A percentile compares a stretch with the other conserved stretches of the same genome.
These are phyloP conservation scores for Tympanopsis confertula DNA, from an alignment of 2,329 filamentous ascomycete species.

Conservation along the genomic window DNA sequence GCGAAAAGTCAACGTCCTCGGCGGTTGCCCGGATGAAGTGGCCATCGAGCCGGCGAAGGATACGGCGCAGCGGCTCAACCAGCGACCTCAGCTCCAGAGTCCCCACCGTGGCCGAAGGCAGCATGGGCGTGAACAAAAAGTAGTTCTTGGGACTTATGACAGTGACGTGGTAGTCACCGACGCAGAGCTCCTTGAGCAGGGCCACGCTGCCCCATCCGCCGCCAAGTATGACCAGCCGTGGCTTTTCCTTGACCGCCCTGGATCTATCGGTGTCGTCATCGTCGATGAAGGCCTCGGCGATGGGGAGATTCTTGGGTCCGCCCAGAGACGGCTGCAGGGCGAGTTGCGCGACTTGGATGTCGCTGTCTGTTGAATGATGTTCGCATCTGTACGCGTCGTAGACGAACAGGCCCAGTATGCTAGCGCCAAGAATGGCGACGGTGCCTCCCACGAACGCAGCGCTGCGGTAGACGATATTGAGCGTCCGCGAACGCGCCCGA, in stretches of 20 bases:
- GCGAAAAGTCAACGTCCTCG: slow-evolving; percentile 80
- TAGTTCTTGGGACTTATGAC: slow-evolving; percentile 92
- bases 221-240: slow-evolving; percentile 80
- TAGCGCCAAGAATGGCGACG: slow-evolving; percentile 54
- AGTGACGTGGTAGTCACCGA: slow-evolving; percentile 89
- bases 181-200: slow-evolving; percentile 76
- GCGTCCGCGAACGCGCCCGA: slow-evolving; percentile 32
- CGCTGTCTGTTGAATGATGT: slow-evolving; percentile 51
- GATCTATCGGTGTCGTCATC: slow-evolving; percentile 71
- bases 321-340: slow-evolving; percentile 72
- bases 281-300: slow-evolving; percentile 77
- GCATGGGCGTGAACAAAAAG: slow-evolving; percentile 96
- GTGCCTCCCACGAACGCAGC: slow-evolving; percentile 68
- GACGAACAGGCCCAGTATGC: slow-evolving; percentile 75
- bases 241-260: slow-evolving; percentile 70
- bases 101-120: slow-evolving; percentile 91
- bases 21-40: slow-evolving; percentile 84
- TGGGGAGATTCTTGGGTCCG: slow-evolving; percentile 88
- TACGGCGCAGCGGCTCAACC: slow-evolving; percentile 82
- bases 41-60: slow-evolving; percentile 65
- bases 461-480: slow-evolving; percentile 54
- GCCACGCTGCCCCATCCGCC: slow-evolving; percentile 96
- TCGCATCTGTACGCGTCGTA: slow-evolving; percentile 90
- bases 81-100: slow-evolving; percentile 83
- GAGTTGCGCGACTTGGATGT: slow-evolving; percentile 73